phyloP scores from a whole-genome alignment of 176 grass and related monocot species.

The Calamus simplicifolius region DNA sequence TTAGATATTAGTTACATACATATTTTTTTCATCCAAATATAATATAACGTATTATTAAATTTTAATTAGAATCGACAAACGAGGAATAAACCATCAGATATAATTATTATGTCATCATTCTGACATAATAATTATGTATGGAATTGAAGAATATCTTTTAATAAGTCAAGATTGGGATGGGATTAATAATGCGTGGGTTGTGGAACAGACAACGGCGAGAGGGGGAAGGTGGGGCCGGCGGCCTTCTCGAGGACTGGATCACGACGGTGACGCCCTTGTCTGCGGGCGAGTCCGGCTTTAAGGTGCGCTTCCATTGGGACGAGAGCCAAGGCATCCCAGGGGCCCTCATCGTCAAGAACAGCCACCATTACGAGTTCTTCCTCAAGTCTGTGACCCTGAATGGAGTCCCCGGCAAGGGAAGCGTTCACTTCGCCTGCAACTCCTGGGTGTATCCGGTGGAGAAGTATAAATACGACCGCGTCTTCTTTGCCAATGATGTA shows the following conservation, averaged over 20 bases:
- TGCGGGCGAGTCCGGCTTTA: slow-evolving; percentile 42
- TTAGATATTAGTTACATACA: too few relatives aligned
- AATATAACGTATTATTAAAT: too few relatives aligned
- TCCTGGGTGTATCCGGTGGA: slow-evolving; percentile 56
- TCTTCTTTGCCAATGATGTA: slow-evolving; percentile 88
- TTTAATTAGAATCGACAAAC: too few relatives aligned
- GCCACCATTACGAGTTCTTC: slow-evolving; percentile 42
- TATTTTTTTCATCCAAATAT: too few relatives aligned
- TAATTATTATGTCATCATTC: too few relatives aligned
- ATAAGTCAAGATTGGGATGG: too few relatives aligned
- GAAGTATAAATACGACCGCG: slow-evolving; percentile 31
- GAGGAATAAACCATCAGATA: too few relatives aligned
- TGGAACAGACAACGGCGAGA: slow-evolving; percentile 24
- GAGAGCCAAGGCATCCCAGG: slow-evolving; percentile 60
- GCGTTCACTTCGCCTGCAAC: slow-evolving; percentile 77
- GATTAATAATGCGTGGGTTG: too few relatives aligned
- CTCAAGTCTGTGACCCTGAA: slow-evolving; percentile 69
- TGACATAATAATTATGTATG: too few relatives aligned
- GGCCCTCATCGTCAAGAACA: slow-evolving; percentile 62
- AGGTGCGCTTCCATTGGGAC: slow-evolving; percentile 64
- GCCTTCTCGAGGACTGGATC: slow-evolving; percentile 48
- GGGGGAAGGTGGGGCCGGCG: slow-evolving; percentile 41
- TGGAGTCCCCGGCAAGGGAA: slow-evolving; percentile 48
- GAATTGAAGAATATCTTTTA: too few relatives aligned
- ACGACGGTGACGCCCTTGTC: slow-evolving; percentile 24